Evolutionary conservation across 306 rosid genomes (phyloP).

Genomic region (Prinsepia uniflora): DNA sequence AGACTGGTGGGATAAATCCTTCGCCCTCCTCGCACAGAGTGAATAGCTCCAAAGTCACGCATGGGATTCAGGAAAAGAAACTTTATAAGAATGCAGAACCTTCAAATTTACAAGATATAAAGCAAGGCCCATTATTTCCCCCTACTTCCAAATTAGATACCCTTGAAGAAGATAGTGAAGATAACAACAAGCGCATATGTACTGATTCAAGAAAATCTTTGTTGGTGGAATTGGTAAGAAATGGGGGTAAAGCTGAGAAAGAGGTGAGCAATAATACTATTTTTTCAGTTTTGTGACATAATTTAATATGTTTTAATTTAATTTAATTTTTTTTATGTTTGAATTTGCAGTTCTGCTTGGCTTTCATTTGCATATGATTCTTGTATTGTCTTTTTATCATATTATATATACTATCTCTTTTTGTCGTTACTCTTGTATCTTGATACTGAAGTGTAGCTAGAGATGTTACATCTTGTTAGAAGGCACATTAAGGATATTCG

Average conservation of each 20-base stretch:
- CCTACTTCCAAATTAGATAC: slow-evolving; percentile 44
- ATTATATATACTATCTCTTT: neutral
- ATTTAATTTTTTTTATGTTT: slow-evolving; percentile 22
- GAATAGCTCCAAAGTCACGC: slow-evolving; percentile 37
- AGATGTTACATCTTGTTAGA: neutral
- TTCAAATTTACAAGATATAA: slow-evolving; percentile 34
- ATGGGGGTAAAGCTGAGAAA: slow-evolving; percentile 41
- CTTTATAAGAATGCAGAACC: slow-evolving; percentile 38
- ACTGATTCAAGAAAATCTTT: slow-evolving; percentile 46
- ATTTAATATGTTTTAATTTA: slow-evolving; percentile 9
- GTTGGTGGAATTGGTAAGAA: slow-evolving; percentile 30
- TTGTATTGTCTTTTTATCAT: neutral
- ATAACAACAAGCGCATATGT: slow-evolving; percentile 36
- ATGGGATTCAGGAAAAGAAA: slow-evolving; percentile 45
- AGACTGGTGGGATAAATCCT: slow-evolving; percentile 40
- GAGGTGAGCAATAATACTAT: slow-evolving; percentile 45
- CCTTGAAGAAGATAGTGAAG: slow-evolving; percentile 67
- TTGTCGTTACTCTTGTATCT: neutral
- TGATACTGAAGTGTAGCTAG: neutral
- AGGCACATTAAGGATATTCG: neutral
- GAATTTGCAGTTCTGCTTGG: neutral
- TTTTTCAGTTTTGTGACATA: neutral
- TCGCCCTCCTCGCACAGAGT: slow-evolving; percentile 32
- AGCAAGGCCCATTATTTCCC: slow-evolving; percentile 28
- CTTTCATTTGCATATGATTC: neutral